Conservation (phyloP, 2,329 filamentous ascomycete genomes). For the Fusarium nurragi region DNA sequence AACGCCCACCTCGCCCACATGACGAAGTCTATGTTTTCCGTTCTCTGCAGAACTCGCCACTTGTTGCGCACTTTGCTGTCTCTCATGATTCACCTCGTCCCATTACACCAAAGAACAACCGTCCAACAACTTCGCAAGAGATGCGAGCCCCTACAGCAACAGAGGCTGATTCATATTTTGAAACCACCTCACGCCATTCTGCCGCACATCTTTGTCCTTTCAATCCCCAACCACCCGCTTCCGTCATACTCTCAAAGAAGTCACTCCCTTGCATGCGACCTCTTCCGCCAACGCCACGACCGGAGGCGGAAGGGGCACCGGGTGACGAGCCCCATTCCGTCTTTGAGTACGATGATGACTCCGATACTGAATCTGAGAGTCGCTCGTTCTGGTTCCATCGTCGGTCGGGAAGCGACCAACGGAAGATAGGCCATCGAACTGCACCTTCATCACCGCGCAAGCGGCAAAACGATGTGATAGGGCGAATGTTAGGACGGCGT, state of each 20-base stretch:
- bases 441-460: conserved; percentile 44
- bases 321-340: conserved; percentile 52
- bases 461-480: conserved; percentile 50
- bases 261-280: conserved; percentile 43
- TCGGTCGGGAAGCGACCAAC: conserved; percentile 48
- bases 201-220: conserved; percentile 35
- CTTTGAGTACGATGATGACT: conserved; percentile 61
- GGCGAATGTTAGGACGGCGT: conserved; percentile 51
- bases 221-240: conserved; percentile 25
- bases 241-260: conserved; percentile 41
- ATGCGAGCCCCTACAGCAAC: conserved; percentile 10
- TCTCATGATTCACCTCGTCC: conserved; percentile 32
- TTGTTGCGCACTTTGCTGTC: conserved; percentile 23
- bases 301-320: conserved; percentile 20
- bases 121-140: conserved; percentile 27
- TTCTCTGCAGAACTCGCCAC: conserved; percentile 24
- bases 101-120: conserved; percentile 27
- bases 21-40: conserved; percentile 36
- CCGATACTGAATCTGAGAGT: conserved; percentile 50
- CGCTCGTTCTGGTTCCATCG: conserved; percentile 57
- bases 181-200: conserved; percentile 39
- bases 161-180: conserved; percentile 27
- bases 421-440: conserved; percentile 36
- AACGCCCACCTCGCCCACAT: conserved; percentile 45
- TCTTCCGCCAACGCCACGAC: conserved; percentile 38